Evolutionary conservation across 2,329 filamentous ascomycete genomes (phyloP).

Genomic region (Rhinocladiella mackenziei): DNA sequence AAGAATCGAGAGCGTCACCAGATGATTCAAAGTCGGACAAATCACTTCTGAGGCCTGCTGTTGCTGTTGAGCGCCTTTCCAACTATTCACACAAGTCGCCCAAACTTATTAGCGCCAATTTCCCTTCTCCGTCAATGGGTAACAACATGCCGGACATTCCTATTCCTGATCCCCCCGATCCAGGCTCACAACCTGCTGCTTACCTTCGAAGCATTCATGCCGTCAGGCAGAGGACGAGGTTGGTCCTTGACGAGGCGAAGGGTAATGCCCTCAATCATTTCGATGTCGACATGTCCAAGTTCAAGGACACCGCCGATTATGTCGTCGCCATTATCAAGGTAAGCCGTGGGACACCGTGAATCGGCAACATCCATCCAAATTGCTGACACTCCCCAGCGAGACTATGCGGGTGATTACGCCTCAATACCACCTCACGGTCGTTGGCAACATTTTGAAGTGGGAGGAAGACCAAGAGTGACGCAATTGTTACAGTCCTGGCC

Average conservation of each 20-base stretch:
- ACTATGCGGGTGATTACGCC: slow-evolving; percentile 64
- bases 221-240: slow-evolving; percentile 71
- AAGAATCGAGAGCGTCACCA: slow-evolving; percentile 38
- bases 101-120: slow-evolving; percentile 21
- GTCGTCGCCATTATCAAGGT: slow-evolving; percentile 95
- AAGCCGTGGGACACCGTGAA: slow-evolving; percentile 31
- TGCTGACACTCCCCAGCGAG: slow-evolving; percentile 50
- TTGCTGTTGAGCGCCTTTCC: slow-evolving; percentile 22
- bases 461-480: slow-evolving; percentile 49
- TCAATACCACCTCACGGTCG: slow-evolving; percentile 75
- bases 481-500: slow-evolving; percentile 47
- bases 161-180: slow-evolving; percentile 80
- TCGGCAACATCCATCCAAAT: background rate
- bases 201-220: slow-evolving; percentile 88
- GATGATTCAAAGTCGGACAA: slow-evolving; percentile 15
- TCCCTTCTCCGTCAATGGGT: slow-evolving; percentile 18
- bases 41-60: slow-evolving; percentile 10
- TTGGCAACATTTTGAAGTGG: slow-evolving; percentile 62
- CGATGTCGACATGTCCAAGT: slow-evolving; percentile 80
- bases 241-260: slow-evolving; percentile 73
- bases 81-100: slow-evolving; percentile 29
- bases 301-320: slow-evolving; percentile 76
- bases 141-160: slow-evolving; percentile 61
- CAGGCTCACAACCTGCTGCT: slow-evolving; percentile 77
- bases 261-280: slow-evolving; percentile 78